Conservation (phyloP, 768 basidiomycete genomes). For the Russula abietina region DNA sequence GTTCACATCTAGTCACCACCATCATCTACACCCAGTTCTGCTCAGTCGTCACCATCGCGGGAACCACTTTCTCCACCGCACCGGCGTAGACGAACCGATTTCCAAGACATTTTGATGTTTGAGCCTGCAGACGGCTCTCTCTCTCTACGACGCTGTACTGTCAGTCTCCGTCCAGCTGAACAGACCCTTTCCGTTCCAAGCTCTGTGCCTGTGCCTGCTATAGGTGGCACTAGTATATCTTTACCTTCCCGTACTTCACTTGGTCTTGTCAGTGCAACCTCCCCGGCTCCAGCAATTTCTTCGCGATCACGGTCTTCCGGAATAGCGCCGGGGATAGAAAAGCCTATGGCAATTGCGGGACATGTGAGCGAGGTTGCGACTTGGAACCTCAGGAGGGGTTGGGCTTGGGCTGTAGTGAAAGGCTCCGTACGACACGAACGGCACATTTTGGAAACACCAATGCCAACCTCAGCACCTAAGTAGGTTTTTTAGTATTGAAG, state of each 20-base stretch:
- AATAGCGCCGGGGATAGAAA: slow-evolving; percentile 34
- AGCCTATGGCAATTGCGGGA: slow-evolving; percentile 34
- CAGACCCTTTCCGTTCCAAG: too few relatives aligned
- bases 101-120: too few relatives aligned
- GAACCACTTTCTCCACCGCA: too few relatives aligned
- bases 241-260: slow-evolving; percentile 49
- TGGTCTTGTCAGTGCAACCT: slow-evolving; percentile 34
- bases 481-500: background rate
- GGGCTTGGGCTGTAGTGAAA: slow-evolving; percentile 51
- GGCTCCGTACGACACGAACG: slow-evolving; percentile 28
- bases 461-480: slow-evolving; percentile 17
- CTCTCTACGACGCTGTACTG: too few relatives aligned
- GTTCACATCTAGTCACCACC: too few relatives aligned
- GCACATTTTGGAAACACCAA: background rate
- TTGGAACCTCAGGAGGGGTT: slow-evolving; percentile 53
- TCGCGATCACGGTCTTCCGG: slow-evolving; percentile 30
- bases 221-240: slow-evolving; percentile 57
- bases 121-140: too few relatives aligned
- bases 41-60: too few relatives aligned
- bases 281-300: slow-evolving; percentile 23
- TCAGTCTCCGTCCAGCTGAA: too few relatives aligned
- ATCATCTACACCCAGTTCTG: too few relatives aligned
- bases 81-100: too few relatives aligned
- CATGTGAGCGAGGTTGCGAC: slow-evolving; percentile 48
- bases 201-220: too few relatives aligned